Base-by-base conservation (phyloP, 177 flowering plant species). In the Telopea speciosissima region DNA sequence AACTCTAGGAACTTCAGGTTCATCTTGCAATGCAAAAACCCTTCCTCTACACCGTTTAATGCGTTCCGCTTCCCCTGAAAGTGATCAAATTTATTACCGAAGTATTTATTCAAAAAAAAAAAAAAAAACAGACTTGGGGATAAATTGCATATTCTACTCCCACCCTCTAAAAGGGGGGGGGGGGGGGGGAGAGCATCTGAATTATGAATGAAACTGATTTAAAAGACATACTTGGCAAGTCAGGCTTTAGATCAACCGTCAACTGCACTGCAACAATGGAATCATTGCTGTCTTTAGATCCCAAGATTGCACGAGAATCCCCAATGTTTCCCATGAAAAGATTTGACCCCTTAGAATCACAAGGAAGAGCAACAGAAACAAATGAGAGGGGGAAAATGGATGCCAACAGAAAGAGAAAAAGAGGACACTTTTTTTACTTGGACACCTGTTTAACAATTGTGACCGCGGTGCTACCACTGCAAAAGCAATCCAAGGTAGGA, bases 381-480 rank as follows among this genome's bases (percentile, higher is more conserved):
- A 61, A 54, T 22, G 42, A 70, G 26, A 62, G 24, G 63, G 36
- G 44, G 24, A 24, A 49, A 62, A 40, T 65, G 23, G n/a, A 36
- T 8, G 40, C 40, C 40, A 26, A 59, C 63, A 69, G 59, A n/a
- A 17, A 58, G 22, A 19, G 14, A 58, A 58, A 28, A 54, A 7
- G 7, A 6, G 23, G 44, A 19, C 28, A 17, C 13, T 24, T 28
- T 28, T 26, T 65, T 67, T 56, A 58, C 24, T 24, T 24, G 31
- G 23, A 23, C 79, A 90, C 98, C 92, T 90, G 98, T 78, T 89
- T 92, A 33, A 94, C 88, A 40, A 94, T 74, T 61, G 97, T 86
- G 58, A 94, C 90, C 62, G 96, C 95, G 60, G 98, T 94, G 84
- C 97, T 94, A 16, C 98, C 98, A 77, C 98, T 94, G 72, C 97